phyloP scores from a whole-genome alignment of 108 stramenopile species.

The Cylindrotheca closterium region DNA sequence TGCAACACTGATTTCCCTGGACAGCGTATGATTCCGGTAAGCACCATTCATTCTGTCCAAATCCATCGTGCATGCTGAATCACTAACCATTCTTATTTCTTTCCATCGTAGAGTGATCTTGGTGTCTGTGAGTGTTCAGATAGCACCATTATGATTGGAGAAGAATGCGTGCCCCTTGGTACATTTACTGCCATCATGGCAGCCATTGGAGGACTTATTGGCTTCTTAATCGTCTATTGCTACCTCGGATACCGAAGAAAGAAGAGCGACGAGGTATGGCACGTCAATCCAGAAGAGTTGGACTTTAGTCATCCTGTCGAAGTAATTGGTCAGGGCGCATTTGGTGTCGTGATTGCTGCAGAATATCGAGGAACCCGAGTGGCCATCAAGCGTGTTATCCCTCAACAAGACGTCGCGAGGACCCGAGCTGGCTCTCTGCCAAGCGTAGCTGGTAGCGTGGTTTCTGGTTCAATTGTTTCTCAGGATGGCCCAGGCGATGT shows the following conservation, averaged over 20 bases:
- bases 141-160: background rate
- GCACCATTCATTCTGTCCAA: background rate
- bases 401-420: conserved; percentile 8
- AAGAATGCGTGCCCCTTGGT: conserved; percentile 10
- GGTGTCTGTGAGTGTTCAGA: background rate
- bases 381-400: conserved; percentile 51
- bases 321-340: conserved; percentile 46
- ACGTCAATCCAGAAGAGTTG: conserved; percentile 47
- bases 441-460: background rate
- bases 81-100: background rate
- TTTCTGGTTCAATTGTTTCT: too few relatives aligned
- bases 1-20: background rate
- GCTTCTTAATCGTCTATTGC: conserved; percentile 2
- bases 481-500: background rate
- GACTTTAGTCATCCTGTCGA: conserved; percentile 42
- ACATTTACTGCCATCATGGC: conserved; percentile 7
- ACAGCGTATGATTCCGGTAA: background rate
- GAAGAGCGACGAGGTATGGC: conserved; percentile 44
- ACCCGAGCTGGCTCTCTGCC: background rate
- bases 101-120: background rate
- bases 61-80: background rate
- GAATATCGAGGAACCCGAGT: conserved; percentile 52
- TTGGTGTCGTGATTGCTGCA: conserved; percentile 44
- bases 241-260: conserved; percentile 25
- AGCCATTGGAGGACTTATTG: background rate